Percentiles rank a stretch among this genome's conserved stretches.
Evolutionary conservation across 345 rosid species (phyloP).

Genomic region (Lumnitzera racemosa): DNA sequence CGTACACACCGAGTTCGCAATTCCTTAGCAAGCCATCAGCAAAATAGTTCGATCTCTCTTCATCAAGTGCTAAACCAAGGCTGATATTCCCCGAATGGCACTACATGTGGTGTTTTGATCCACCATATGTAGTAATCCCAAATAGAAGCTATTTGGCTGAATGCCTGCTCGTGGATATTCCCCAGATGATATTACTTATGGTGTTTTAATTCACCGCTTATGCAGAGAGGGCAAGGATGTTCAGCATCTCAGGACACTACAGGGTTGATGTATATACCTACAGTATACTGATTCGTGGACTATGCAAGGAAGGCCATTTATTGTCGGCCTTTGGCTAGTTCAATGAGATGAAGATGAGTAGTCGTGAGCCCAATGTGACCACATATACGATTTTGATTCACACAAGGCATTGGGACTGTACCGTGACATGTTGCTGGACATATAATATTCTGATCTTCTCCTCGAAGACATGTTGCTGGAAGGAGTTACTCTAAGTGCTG

Average conservation of each 20-base stretch:
- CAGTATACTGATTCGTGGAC: slow-evolving; percentile 56
- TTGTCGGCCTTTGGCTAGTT: slow-evolving; percentile 53
- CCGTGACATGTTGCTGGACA: slow-evolving; percentile 34
- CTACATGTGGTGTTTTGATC: too few species aligned
- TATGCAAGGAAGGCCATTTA: slow-evolving; percentile 57
- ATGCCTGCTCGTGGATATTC: slow-evolving; percentile 66
- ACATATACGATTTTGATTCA: slow-evolving; percentile 60
- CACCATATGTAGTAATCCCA: too few species aligned
- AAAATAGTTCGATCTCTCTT: too few species aligned
- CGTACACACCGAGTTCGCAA: too few species aligned
- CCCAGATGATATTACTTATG: slow-evolving; percentile 63
- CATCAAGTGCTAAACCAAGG: too few species aligned
- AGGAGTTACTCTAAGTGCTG: slow-evolving; percentile 71
- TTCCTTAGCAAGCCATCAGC: too few species aligned
- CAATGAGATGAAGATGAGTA: slow-evolving; percentile 38
- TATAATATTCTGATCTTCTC: too few species aligned
- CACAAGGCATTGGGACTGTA: slow-evolving; percentile 56
- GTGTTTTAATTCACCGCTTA: slow-evolving; percentile 54
- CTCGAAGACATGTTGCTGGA: slow-evolving; percentile 22
- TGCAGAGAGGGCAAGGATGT: slow-evolving; percentile 54
- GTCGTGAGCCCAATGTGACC: slow-evolving; percentile 53
- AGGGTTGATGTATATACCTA: slow-evolving; percentile 56
- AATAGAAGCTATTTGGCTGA: slow-evolving; percentile 52
- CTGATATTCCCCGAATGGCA: too few species aligned
- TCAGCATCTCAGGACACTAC: slow-evolving; percentile 38